A percentile compares a stretch with the other conserved stretches of the same genome.
These are phyloP conservation scores for Davidsoniella virescens DNA, from an alignment of 2,329 filamentous ascomycete species.

Conservation along the genomic window DNA sequence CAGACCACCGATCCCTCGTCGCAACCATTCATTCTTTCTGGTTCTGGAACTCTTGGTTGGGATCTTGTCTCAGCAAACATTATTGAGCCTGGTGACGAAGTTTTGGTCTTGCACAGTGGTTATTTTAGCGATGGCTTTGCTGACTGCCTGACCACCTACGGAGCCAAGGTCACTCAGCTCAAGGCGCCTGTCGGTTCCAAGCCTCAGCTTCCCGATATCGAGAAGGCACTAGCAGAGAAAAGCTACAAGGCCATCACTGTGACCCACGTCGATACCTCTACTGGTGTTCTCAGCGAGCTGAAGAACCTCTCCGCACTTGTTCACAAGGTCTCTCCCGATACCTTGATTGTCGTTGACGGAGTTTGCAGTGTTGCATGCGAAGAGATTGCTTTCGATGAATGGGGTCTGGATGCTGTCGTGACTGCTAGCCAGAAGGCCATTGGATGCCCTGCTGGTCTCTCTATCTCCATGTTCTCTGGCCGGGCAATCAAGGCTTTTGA, in stretches of 20 bases:
- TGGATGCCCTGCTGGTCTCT: conserved; percentile 83
- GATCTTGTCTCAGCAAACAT: conserved; percentile 91
- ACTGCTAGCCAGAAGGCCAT: conserved; percentile 96
- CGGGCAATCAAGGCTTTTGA: conserved; percentile 70
- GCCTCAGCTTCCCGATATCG: conserved; percentile 73
- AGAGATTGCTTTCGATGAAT: conserved; percentile 90
- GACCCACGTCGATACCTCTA: conserved; percentile 95
- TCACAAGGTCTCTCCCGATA: conserved; percentile 74
- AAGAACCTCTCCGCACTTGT: conserved; percentile 71
- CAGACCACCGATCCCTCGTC: conserved; percentile 67
- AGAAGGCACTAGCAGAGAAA: conserved; percentile 76
- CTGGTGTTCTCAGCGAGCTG: conserved; percentile 84
- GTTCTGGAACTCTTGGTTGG: conserved; percentile 92
- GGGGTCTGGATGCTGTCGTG: conserved; percentile 81
- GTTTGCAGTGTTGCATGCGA: conserved; percentile 95
- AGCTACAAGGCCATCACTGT: conserved; percentile 89
- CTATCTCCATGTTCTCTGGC: conserved; percentile 85
- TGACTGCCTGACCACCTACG: conserved; percentile 82
- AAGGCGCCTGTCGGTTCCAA: conserved; percentile 78
- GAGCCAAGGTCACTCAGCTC: conserved; percentile 75
- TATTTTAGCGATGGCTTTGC: conserved; percentile 96
- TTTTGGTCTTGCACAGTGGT: conserved; percentile 82
- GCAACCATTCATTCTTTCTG: conserved; percentile 86
- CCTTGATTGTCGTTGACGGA: conserved; percentile 81
- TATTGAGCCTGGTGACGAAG: conserved; percentile 75